Evolutionary conservation across 805 yeast genomes (phyloP).

Genomic region (Spathaspora gorwiae): DNA sequence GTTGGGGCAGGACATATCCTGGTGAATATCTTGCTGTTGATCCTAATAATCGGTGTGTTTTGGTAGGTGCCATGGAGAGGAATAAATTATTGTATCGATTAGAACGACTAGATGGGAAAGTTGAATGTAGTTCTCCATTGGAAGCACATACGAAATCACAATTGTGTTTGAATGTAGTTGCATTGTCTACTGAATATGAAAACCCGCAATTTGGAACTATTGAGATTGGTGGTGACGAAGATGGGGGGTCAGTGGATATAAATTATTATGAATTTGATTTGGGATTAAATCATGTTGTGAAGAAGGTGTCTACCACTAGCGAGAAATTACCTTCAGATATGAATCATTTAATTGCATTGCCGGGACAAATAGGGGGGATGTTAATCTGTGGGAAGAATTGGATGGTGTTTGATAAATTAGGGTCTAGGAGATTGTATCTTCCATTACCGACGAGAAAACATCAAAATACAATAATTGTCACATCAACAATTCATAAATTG

Average conservation of each 20-base stretch:
- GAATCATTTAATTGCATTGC: slow-evolving; percentile 58
- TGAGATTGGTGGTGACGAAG: slow-evolving; percentile 52
- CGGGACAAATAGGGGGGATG: slow-evolving; percentile 68
- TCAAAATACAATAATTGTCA: slow-evolving; percentile 35
- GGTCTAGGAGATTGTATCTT: slow-evolving; percentile 22
- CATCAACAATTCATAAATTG: slow-evolving; percentile 62
- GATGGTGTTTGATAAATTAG: slow-evolving; percentile 47
- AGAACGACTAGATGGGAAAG: slow-evolving; percentile 20
- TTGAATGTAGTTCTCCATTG: slow-evolving; percentile 66
- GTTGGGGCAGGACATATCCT: slow-evolving; percentile 70
- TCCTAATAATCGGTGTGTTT: slow-evolving; percentile 63
- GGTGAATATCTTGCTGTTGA: slow-evolving; percentile 71
- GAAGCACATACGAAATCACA: slow-evolving; percentile 53
- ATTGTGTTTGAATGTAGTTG: slow-evolving; percentile 51
- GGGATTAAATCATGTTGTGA: slow-evolving; percentile 74
- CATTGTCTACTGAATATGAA: slow-evolving; percentile 72
- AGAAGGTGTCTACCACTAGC: slow-evolving; percentile 19
- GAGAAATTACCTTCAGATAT: slow-evolving; percentile 27
- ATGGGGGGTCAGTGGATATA: slow-evolving; percentile 28
- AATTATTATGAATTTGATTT: slow-evolving; percentile 79
- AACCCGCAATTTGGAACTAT: slow-evolving; percentile 83
- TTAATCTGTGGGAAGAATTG: slow-evolving; percentile 57
- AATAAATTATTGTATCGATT: slow-evolving; percentile 68
- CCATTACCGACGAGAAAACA: slow-evolving; percentile 52
- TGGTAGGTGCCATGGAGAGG: slow-evolving; percentile 70